phyloP scores from a whole-genome alignment of 345 rosid genomes.

The Eucalyptus sideroxylon region DNA sequence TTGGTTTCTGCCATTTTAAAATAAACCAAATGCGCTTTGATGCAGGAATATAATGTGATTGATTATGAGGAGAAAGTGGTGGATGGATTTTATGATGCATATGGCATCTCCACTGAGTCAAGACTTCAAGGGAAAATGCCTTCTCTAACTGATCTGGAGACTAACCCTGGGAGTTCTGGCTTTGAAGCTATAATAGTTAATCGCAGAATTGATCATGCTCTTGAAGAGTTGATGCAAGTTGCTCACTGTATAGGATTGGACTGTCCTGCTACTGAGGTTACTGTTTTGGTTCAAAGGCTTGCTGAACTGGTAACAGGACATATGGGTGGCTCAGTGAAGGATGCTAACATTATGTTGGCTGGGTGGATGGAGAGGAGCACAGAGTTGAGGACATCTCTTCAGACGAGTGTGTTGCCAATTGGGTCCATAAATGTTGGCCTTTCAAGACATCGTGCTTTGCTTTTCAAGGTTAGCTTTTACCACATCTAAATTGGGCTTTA shows the following conservation, averaged over 20 bases:
- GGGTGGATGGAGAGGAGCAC: conserved; percentile 83
- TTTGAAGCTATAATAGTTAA: conserved; percentile 85
- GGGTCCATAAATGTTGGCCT: conserved; percentile 84
- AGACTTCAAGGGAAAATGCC: conserved; percentile 67
- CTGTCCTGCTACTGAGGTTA: conserved; percentile 55
- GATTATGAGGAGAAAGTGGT: conserved; percentile 90
- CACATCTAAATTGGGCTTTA: neutral
- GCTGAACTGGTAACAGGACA: conserved; percentile 94
- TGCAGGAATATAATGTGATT: conserved; percentile 87
- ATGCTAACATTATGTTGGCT: conserved; percentile 73
- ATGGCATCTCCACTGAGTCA: conserved; percentile 50
- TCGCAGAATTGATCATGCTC: conserved; percentile 50
- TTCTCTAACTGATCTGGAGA: conserved; percentile 74
- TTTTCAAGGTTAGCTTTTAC: conserved; percentile 70
- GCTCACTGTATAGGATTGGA: conserved; percentile 73
- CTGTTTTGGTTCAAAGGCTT: conserved; percentile 59
- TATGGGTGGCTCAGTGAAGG: conserved; percentile 96
- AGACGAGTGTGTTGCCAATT: conserved; percentile 74
- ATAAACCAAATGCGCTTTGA: neutral
- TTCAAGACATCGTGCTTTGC: conserved; percentile 94
- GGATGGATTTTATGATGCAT: conserved; percentile 94
- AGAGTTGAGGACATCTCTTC: conserved; percentile 69
- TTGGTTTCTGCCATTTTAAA: neutral
- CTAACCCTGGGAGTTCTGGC: conserved; percentile 50
- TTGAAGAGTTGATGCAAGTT: conserved; percentile 78